These are phyloP conservation scores for Priceomyces castillae DNA, from an alignment of 805 yeast species.

Conservation along the genomic window DNA sequence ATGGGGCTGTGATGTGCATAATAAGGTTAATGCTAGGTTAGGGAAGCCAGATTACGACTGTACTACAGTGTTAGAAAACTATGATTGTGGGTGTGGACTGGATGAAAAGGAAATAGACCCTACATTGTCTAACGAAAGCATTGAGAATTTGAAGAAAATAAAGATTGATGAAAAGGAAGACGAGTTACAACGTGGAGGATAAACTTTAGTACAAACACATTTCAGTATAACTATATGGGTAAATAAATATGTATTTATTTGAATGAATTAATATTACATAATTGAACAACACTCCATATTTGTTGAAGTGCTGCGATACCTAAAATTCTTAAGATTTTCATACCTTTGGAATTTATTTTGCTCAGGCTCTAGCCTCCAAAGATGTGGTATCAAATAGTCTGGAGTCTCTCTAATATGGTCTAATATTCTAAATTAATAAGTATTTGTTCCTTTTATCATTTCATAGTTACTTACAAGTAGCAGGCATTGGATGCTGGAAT, in stretches of 20 bases:
- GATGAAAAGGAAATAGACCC: conserved; percentile 56
- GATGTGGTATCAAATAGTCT: conserved; percentile 45
- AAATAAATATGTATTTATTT: background rate
- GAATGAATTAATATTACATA: conserved; percentile 12
- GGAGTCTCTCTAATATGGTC: conserved; percentile 42
- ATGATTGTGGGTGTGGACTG: conserved; percentile 92
- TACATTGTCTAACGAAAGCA: conserved; percentile 33
- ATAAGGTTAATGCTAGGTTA: conserved; percentile 74
- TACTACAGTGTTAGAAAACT: conserved; percentile 77
- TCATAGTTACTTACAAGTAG: conserved; percentile 28
- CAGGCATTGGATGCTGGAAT: conserved; percentile 65
- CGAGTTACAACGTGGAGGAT: conserved; percentile 45
- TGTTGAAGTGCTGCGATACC: background rate
- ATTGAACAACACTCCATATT: conserved; percentile 31
- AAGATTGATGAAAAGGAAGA: conserved; percentile 46
- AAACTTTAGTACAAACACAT: background rate
- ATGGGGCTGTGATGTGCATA: conserved; percentile 96
- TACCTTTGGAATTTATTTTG: conserved; percentile 32
- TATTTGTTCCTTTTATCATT: background rate
- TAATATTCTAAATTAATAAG: conserved; percentile 29
- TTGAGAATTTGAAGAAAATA: conserved; percentile 44
- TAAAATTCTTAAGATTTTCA: conserved; percentile 13
- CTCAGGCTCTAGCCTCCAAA: conserved; percentile 40
- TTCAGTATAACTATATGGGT: background rate
- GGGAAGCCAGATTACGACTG: conserved; percentile 80